These are phyloP conservation scores for Ceratocystis colombiana DNA, from an alignment of 2,329 filamentous ascomycete genomes.

Conservation along the genomic window DNA sequence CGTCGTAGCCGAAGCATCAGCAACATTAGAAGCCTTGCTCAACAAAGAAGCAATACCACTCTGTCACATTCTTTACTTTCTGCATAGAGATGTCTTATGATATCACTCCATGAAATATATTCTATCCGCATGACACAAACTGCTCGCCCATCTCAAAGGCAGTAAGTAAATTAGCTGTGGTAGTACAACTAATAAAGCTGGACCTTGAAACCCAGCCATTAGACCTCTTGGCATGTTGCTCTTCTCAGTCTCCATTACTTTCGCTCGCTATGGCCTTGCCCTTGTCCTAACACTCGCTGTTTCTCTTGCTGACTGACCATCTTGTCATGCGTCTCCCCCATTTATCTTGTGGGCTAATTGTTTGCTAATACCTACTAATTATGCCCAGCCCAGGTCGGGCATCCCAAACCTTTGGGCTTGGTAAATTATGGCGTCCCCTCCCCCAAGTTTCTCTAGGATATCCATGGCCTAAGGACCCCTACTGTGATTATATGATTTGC, in stretches of 20 bases:
- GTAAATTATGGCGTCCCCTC: not conserved
- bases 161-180: no score
- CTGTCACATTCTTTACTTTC: not conserved
- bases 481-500: not conserved
- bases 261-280: no score
- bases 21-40: not conserved
- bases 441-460: not conserved
- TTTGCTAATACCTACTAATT: not conserved
- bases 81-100: not conserved
- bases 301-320: no score
- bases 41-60: not conserved
- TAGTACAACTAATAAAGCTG: no score
- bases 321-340: not conserved
- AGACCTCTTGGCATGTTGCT: no score
- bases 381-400: not conserved
- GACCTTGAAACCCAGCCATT: no score
- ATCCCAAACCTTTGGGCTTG: slow-evolving; percentile 8
- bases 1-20: not conserved
- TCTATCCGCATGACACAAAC: not conserved
- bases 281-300: no score
- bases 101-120: not conserved
- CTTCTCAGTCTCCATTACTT: no score
- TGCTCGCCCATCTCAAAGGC: no score
- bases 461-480: not conserved
- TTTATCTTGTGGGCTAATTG: not conserved